Conservation (phyloP, 352 stramenopile genomes). For the Phytophthora rubi region DNA sequence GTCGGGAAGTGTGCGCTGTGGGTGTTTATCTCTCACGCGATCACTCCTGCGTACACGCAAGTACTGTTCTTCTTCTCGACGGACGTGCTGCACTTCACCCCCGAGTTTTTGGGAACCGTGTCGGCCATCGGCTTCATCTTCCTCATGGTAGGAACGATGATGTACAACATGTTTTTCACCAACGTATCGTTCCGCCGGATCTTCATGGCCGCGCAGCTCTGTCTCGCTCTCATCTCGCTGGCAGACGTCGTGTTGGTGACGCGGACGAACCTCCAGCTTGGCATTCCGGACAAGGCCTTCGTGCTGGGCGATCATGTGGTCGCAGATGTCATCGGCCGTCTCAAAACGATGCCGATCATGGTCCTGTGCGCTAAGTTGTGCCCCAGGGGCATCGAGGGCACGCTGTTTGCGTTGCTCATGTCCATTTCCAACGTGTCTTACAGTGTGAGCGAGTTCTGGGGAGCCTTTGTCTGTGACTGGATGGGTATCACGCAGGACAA, state of each 20-base stretch:
- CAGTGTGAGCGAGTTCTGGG: constrained; percentile 94
- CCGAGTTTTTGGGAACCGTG: constrained; percentile 95
- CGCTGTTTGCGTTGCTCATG: constrained; percentile 97
- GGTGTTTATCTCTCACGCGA: constrained; percentile 95
- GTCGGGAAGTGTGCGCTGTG: constrained; percentile 96
- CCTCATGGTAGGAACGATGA: constrained; percentile 75
- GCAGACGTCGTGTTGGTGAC: constrained; percentile 91
- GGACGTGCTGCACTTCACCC: constrained; percentile 94
- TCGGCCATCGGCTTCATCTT: constrained; percentile 81
- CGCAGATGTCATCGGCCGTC: constrained; percentile 76
- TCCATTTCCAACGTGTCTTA: constrained; percentile 96
- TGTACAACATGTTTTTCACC: constrained; percentile 91
- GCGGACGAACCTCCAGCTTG: constrained; percentile 90
- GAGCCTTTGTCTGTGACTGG: constrained; percentile 87
- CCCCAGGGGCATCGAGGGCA: constrained; percentile 95
- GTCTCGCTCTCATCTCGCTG: constrained; percentile 71
- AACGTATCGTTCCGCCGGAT: constrained; percentile 94
- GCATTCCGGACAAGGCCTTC: constrained; percentile 96
- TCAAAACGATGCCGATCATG: constrained; percentile 94
- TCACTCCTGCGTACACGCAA: constrained; percentile 93
- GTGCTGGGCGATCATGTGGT: constrained; percentile 95
- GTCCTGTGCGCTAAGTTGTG: constrained; percentile 95
- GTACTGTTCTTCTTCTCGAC: constrained; percentile 97
- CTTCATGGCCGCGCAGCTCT: constrained; percentile 88
- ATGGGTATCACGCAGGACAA: constrained; percentile 91